phyloP scores from a whole-genome alignment of 768 basidiomycete species.

The Dentipellis sp. region DNA sequence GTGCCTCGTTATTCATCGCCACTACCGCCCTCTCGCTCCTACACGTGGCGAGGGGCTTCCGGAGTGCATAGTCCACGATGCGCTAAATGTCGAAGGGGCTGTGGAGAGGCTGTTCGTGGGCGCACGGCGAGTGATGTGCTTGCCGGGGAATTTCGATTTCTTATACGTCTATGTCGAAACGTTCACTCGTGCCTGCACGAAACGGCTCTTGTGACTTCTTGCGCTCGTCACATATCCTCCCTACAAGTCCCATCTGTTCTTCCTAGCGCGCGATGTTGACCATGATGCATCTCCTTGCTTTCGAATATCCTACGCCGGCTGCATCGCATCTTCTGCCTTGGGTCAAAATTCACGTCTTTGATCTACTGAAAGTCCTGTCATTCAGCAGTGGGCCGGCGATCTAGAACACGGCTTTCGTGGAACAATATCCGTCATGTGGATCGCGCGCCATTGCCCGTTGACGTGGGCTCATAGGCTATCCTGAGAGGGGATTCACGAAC shows the following conservation, averaged over 20 bases:
- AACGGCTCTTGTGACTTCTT: too few relatives aligned
- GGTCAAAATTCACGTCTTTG: neutral
- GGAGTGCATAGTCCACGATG: constrained; percentile 5
- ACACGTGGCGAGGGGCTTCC: constrained; percentile 15
- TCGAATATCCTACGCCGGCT: neutral
- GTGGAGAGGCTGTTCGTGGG: too few relatives aligned
- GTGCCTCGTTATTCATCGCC: constrained; percentile 53
- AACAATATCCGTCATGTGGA: too few relatives aligned
- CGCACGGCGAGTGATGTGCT: too few relatives aligned
- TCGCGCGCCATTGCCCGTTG: too few relatives aligned
- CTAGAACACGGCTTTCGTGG: neutral
- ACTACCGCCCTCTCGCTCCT: too few relatives aligned
- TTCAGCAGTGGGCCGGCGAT: neutral
- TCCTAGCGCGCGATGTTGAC: neutral
- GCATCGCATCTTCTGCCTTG: neutral
- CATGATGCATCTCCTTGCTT: neutral
- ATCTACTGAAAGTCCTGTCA: neutral
- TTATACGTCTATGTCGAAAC: too few relatives aligned
- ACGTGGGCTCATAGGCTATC: too few relatives aligned
- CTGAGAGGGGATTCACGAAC: too few relatives aligned
- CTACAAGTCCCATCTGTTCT: neutral
- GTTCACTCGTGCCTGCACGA: too few relatives aligned
- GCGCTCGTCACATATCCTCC: neutral
- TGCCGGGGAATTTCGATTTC: too few relatives aligned
- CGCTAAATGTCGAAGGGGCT: neutral